These are phyloP conservation scores for Mycena venus DNA, from an alignment of 768 basidiomycete species.

Conservation along the genomic window DNA sequence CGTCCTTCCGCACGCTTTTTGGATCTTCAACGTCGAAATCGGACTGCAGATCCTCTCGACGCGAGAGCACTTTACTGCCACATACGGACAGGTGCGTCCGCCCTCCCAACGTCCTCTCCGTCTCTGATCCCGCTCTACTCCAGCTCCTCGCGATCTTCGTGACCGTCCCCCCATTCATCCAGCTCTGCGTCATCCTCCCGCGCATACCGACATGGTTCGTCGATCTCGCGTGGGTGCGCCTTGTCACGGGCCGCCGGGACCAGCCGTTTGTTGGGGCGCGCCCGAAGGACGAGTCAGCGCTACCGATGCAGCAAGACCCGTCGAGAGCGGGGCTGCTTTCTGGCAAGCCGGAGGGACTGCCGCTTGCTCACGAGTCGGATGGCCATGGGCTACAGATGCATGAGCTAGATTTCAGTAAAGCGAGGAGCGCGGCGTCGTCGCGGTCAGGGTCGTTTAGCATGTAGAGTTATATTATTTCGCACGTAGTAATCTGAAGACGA, in stretches of 20 bases:
- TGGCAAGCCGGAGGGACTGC: neutral
- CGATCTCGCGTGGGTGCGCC: conserved; percentile 34
- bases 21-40: conserved; percentile 31
- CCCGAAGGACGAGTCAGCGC: neutral
- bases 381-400: neutral
- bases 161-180: conserved; percentile 29
- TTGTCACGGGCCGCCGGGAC: conserved; percentile 3
- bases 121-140: neutral
- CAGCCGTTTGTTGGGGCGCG: neutral
- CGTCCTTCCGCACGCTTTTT: conserved; percentile 21
- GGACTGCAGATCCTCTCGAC: conserved; percentile 4
- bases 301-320: conserved; percentile 10
- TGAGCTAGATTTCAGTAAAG: neutral
- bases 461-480: neutral
- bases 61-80: conserved; percentile 20
- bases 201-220: conserved; percentile 25
- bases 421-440: neutral
- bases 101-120: no score
- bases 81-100: conserved; percentile 28
- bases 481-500: no score
- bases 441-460: neutral
- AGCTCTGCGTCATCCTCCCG: conserved; percentile 24
- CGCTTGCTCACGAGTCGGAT: neutral
- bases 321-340: neutral
- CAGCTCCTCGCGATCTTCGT: conserved; percentile 36